Conservation (phyloP, 805 yeast genomes). For the Dipodascopsis uninucleata region DNA sequence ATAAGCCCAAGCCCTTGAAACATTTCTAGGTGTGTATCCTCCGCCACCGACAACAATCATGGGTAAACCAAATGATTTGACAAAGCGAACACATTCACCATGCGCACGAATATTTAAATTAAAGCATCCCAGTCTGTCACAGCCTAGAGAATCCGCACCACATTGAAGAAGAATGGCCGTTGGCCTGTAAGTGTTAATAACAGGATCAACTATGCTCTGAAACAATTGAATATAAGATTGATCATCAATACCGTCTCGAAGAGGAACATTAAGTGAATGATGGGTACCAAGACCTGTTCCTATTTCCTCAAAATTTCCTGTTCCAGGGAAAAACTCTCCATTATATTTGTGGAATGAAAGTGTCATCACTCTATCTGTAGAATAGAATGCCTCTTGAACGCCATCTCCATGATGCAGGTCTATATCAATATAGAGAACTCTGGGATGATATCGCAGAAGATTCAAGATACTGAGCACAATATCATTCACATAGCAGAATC, state of each 20-base stretch:
- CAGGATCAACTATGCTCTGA: conserved; percentile 84
- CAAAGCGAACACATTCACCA: conserved; percentile 90
- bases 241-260: conserved; percentile 93
- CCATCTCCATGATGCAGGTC: conserved; percentile 96
- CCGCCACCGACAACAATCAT: conserved; percentile 96
- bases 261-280: conserved; percentile 79
- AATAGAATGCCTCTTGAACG: conserved; percentile 89
- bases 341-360: conserved; percentile 83
- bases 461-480: conserved; percentile 82
- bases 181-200: conserved; percentile 83
- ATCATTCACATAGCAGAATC: conserved; percentile 88
- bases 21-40: conserved; percentile 96
- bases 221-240: conserved; percentile 56
- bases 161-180: conserved; percentile 95
- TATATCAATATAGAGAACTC: conserved; percentile 83
- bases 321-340: conserved; percentile 91
- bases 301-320: conserved; percentile 79
- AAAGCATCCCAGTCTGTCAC: conserved; percentile 94
- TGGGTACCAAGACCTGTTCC: conserved; percentile 81
- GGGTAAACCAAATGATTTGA: conserved; percentile 81
- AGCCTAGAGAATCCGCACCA: conserved; percentile 96
- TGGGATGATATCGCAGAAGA: conserved; percentile 73
- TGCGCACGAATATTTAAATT: conserved; percentile 92
- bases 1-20: conserved; percentile 90
- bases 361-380: conserved; percentile 89